Evolutionary conservation across 352 stramenopile species (phyloP), one percentile per base, ranked within the genome.

Genomic region (Globisporangium cystogenes): DNA sequence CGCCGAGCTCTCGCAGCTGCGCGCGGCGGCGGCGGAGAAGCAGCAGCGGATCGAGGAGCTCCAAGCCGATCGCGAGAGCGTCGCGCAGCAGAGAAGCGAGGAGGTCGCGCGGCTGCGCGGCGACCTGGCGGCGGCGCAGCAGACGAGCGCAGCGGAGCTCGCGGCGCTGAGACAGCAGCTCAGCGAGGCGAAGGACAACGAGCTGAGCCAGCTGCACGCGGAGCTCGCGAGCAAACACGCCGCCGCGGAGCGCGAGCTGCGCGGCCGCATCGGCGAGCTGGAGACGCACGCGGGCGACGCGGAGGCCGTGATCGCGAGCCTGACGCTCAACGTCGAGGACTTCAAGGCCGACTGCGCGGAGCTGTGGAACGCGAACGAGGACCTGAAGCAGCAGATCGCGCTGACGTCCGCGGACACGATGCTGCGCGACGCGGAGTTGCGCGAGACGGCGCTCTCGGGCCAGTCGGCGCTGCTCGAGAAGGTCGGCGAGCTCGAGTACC

Each of bases 311-410:
- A 61, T 70, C 20, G 47, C 53, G 15, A 55, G 68, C 24, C 69
- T 72, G 56, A 74, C 59, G 16, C 74, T 83, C 43, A 72, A 82
- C 24, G 62, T 86, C 39, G 77, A 85, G 21, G 77, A 89, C 51
- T 93, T 87, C 60, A 90, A 88, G 49, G 72, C 90, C 48, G 81
- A 92, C 52, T 92, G 81, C 21, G 74, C 83, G 37, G 71, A 87
- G 58, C 55, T 92, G 35, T 92, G 81, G 81, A 80, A 87, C 37
- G 57, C 72, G 35, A 92, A 90, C 42, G 81, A 92, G 53, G 81
- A 89, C 15, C 53, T 92, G 14, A 90, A 90, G 62, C 76, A 88
- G 57, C 81, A 92, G 31, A 61, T 90, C 16, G 75, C 69, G 11
- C 60, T 79, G 18, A 64, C 72, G 20, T 77, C 81, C 6, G 70